A percentile compares a stretch with the other conserved stretches of the same genome.
These are phyloP conservation scores for Penicillium brasilianum DNA, from an alignment of 2,329 filamentous ascomycete genomes.

Conservation along the genomic window DNA sequence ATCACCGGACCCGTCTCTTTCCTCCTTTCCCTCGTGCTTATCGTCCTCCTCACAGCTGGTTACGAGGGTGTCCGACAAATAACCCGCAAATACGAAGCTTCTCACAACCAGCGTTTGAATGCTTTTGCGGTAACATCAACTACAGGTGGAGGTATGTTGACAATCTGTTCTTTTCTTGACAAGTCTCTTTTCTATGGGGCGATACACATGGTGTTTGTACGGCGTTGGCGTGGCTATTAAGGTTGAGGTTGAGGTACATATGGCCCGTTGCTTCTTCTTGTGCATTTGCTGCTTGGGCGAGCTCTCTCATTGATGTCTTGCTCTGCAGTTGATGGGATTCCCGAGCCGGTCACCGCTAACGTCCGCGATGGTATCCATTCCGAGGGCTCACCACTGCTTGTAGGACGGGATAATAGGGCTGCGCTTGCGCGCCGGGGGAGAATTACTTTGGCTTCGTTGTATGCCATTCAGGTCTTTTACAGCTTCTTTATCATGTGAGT, in stretches of 20 bases:
- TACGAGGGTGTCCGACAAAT: constrained; percentile 86
- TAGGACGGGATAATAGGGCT: constrained; percentile 72
- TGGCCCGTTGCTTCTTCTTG: constrained; percentile 8
- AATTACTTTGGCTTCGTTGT: constrained; percentile 79
- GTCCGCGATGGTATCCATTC: constrained; percentile 35
- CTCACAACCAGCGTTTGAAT: constrained; percentile 57
- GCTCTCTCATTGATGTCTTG: constrained; percentile 36
- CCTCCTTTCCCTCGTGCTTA: constrained; percentile 78
- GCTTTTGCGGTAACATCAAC: constrained; percentile 45
- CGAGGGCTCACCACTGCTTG: constrained; percentile 71
- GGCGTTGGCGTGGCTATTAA: constrained; percentile 17
- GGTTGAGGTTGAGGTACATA: constrained; percentile 12
- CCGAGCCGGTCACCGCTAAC: constrained; percentile 37
- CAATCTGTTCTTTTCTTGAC: constrained; percentile 13
- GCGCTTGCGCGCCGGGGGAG: constrained; percentile 70
- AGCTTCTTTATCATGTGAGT: constrained; percentile 99
- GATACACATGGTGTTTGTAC: constrained; percentile 10
- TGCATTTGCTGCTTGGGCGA: constrained; percentile 26
- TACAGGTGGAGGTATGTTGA: constrained; percentile 39
- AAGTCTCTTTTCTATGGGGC: background rate
- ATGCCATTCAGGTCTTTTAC: constrained; percentile 95
- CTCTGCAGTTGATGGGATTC: constrained; percentile 44
- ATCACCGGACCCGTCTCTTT: constrained; percentile 75
- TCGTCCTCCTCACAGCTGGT: constrained; percentile 83
- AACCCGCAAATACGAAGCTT: constrained; percentile 74